Base-by-base conservation (phyloP, 2,329 filamentous ascomycete species). In the Davidsoniella australis region DNA sequence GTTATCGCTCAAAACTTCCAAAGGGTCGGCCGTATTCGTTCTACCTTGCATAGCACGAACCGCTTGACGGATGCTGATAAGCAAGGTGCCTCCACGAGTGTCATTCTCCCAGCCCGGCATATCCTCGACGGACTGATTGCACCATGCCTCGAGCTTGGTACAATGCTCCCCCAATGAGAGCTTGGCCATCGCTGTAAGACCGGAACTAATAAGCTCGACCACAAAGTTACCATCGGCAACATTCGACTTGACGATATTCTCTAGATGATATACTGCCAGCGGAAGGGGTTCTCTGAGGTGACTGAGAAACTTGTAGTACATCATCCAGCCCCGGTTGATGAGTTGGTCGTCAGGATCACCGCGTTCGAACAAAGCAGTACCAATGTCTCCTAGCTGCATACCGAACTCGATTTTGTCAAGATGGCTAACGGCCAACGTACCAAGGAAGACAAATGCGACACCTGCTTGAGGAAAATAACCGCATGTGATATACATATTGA, bases 31-130 rank as follows among this genome's bases (percentile, higher is more conserved):
- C 2, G 63, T 63, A 9, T 63, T 63, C 0, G 84, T 88, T 61
- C 86, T 88, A 48, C 84, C 84, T 59, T 86, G 81, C 17, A 88
- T 63, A 18, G 84, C 80, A 45, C 81, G 74, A 46, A 72, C 74
- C 20, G 75, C 70, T 59, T 88, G 83, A 45, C 80, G 68, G 3
- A 80, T 68, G 2, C 74, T 71, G 53, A 82, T 74, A 5, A 88
- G 65, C 47, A 86, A 67, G 0, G 77, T 76, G 2, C 84, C 84
- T 14, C 84, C 84, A 51, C 82, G 71, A 1, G 80, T 72, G 57
- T 87, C 83, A 41, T 71, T 67, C 43, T 78, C 68, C 83, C 83
- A 88, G 45, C 80, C 76, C 1, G 76, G 75, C 51, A 85, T 75
- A 54, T 87, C 83, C 53, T 86, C 75, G 53, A 79, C 81, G n/a